Evolutionary conservation across 805 yeast genomes (phyloP).

Genomic region (Grigorovia yakushimaensis): DNA sequence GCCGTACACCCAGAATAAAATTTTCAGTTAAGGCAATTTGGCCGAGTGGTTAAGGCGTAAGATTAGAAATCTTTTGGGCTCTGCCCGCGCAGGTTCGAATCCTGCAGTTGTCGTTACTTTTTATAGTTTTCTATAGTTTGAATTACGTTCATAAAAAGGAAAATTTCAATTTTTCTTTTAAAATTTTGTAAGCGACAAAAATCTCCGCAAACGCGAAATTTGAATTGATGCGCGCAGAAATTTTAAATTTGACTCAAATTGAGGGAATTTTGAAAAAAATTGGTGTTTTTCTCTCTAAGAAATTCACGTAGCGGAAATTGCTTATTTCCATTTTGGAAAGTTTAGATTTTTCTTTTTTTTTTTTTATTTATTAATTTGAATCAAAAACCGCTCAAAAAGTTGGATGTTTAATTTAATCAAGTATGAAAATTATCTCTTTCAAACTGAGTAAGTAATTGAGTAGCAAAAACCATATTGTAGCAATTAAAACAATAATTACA

Average conservation of each 20-base stretch:
- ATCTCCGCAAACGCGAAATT: neutral
- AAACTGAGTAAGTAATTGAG: no score
- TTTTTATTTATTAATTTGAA: neutral
- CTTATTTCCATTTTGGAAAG: no score
- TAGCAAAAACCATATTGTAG: no score
- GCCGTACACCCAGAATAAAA: neutral
- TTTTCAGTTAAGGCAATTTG: slow-evolving; percentile 31
- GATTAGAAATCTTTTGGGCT: slow-evolving; percentile 49
- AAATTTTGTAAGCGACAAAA: no score
- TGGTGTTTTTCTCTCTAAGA: neutral
- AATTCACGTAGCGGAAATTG: neutral
- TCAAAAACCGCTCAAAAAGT: neutral
- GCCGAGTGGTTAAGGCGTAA: slow-evolving; percentile 61
- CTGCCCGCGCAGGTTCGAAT: slow-evolving; percentile 57
- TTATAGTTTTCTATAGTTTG: slow-evolving; percentile 15
- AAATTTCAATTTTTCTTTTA: no score
- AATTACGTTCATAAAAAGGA: no score
- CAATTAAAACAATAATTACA: no score
- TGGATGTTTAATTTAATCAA: no score
- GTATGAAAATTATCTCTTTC: no score
- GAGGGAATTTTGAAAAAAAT: slow-evolving; percentile 1
- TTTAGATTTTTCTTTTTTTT: no score
- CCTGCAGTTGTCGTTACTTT: slow-evolving; percentile 58
- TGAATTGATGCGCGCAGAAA: neutral
- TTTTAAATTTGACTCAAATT: slow-evolving; percentile 1